Evolutionary conservation across 2,329 filamentous ascomycete species (phyloP), one percentile per base, ranked within the genome.

Genomic region (Penicillium sp.): DNA sequence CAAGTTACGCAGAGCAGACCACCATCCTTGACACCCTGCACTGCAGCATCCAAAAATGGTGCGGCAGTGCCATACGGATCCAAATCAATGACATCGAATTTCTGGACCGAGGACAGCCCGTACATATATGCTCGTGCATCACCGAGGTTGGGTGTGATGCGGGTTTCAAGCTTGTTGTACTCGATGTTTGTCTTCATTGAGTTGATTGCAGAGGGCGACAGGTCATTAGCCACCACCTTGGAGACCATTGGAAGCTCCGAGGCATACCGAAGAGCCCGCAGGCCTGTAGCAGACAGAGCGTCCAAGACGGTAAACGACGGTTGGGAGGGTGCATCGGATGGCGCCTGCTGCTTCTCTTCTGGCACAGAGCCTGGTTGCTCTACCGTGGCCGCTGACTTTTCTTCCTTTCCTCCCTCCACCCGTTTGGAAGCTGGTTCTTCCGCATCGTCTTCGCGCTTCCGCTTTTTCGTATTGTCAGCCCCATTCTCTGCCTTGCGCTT

Each of bases 41-140:
- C 81, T 1, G 95, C 92, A 1, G 91, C 87, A 71, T 99, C 95
- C 53, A 99, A 83, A 74, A 99, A 99, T 1, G 91, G 90, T 10
- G 90, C 91, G 1, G 93, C 95, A 0, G 91, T 96, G 43, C 95
- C 95, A 68, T 99, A 99, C 0, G 95, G 95, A 72, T 99, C 95
- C 29, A 99, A 83, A 72, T 99, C 95, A 62, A 99, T 95, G 22
- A 97, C 93, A 73, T 98, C 91, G 73, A 96, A 99, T 67, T 84
- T 87, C 69, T 86, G 65, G 33, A 73, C 59, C 55, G 72, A 65
- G 6, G 59, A 54, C 52, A 85, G 78, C 59, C 83, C 83, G 74
- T 98, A 97, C 93, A 99, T 98, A 75, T 96, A 91, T 4, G 86
- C 87, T 47, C 95, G 85, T 1, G 95, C 95, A 76, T 98, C 93